Base-by-base conservation (phyloP, 1,284 basidiomycete species). In the Phlebopus sp. region DNA sequence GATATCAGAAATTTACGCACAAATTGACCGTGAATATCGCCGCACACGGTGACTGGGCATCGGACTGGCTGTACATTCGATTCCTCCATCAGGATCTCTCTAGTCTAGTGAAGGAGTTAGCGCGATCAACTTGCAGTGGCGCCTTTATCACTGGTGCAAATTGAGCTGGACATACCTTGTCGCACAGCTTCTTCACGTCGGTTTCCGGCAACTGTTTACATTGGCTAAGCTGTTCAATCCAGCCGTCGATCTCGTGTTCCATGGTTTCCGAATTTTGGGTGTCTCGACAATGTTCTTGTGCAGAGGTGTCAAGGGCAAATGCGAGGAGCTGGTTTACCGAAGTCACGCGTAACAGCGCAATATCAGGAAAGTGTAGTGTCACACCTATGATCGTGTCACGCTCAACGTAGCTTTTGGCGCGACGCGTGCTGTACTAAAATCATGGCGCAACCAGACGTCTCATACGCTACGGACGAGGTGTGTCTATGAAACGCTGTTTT, bases 21-120 rank as follows among this genome's bases (percentile, higher is more conserved):
- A 72, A 99, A 99, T 84, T 99, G 96, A 52, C 96, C 96, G 71
- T 99, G 96, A 57, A 99, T 98, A 74, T 99, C 96, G 57, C 93
- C 93, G 66, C 94, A 97, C 49, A 97, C 93, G 36, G 93, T 97
- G 56, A 97, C 93, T 40, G 93, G 96, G 76, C 96, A 99, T 69
- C 92, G 82, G 49, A 99, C 96, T 35, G 95, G 94, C 73, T 99
- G 96, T 4, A 97, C 94, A 68, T 97, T 97, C 21, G 91, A 94
- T 74, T 97, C 93, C 66, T 95, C 93, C 83, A 97, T 94, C 67
- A 99, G 72, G 59, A 99, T 95, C 75, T 98, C 95, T 65, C 95
- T 83, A 48, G 96, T 94, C 95, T 97, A 67, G 21, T 35, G 2
- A 25, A 8, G 30, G 29, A 50, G 46, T 53, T 40, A 60, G 55